These are phyloP conservation scores for Beta corolliflora DNA, from an alignment of 179 eudicot genomes.

Conservation along the genomic window DNA sequence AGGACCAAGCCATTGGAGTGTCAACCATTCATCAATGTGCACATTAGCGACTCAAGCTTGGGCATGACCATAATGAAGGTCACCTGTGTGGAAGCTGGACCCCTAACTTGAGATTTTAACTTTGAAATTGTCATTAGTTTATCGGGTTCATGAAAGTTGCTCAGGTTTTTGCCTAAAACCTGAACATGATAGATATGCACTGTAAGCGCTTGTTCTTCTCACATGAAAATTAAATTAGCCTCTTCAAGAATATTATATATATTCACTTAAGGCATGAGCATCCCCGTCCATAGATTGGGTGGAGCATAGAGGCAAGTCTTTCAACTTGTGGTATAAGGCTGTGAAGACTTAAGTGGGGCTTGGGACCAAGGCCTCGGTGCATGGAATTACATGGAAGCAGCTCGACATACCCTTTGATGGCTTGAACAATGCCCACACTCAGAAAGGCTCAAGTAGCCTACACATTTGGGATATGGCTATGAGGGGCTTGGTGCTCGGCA, in stretches of 20 bases:
- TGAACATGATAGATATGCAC: too few relatives aligned
- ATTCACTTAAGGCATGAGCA: not conserved
- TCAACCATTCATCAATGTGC: not conserved
- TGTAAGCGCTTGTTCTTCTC: too few relatives aligned
- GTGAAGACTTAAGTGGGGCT: not conserved
- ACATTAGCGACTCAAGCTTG: not conserved
- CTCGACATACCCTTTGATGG: not conserved
- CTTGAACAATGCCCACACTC: not conserved
- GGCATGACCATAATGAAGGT: not conserved
- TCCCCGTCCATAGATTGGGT: not conserved
- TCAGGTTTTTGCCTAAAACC: not conserved
- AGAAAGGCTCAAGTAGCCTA: not conserved
- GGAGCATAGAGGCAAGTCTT: not conserved
- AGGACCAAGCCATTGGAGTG: not conserved
- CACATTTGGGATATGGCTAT: not conserved
- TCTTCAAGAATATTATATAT: not conserved
- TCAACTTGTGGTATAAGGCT: not conserved
- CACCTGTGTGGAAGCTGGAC: not conserved
- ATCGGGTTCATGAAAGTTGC: not conserved
- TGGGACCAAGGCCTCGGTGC: not conserved
- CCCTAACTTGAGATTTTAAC: not conserved
- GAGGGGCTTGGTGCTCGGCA: not conserved
- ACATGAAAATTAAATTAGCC: not conserved
- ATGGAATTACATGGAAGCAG: not conserved
- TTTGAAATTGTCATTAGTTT: not conserved